These are phyloP conservation scores for Annulohypoxylon moriforme DNA, from an alignment of 495 filamentous ascomycete species.

Conservation along the genomic window DNA sequence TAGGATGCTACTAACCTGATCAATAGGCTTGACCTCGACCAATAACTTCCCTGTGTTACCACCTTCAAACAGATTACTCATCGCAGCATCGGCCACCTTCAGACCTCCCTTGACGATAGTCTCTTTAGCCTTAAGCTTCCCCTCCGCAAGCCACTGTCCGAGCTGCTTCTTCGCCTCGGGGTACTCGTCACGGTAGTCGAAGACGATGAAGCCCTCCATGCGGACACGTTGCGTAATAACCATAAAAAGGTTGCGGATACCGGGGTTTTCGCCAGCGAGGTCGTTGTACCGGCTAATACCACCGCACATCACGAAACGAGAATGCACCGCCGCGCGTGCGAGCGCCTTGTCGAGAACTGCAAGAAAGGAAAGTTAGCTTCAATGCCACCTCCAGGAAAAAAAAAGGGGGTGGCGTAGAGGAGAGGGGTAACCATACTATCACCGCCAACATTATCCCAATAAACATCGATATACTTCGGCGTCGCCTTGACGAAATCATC, in stretches of 20 bases:
- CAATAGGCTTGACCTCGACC: constrained; percentile 44
- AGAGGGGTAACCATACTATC: constrained; percentile 42
- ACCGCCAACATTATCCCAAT: constrained; percentile 70
- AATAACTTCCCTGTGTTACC: constrained; percentile 63
- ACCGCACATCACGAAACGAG: constrained; percentile 73
- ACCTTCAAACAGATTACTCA: constrained; percentile 65
- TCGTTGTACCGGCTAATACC: constrained; percentile 59
- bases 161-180: constrained; percentile 58
- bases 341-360: constrained; percentile 70
- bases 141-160: constrained; percentile 63
- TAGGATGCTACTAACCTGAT: constrained; percentile 17
- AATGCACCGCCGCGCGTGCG: constrained; percentile 61
- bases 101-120: constrained; percentile 67
- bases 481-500: constrained; percentile 68
- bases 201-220: constrained; percentile 72
- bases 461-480: constrained; percentile 71
- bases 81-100: constrained; percentile 60
- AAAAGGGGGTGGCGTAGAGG: neutral
- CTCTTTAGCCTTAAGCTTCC: constrained; percentile 66
- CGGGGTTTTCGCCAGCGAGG: constrained; percentile 40
- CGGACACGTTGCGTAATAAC: constrained; percentile 55
- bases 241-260: constrained; percentile 46
- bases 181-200: constrained; percentile 61
- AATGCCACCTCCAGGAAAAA: neutral
- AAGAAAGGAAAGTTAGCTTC: constrained; percentile 46